phyloP scores from a whole-genome alignment of 352 stramenopile genomes.

The Globisporangium perplexum region DNA sequence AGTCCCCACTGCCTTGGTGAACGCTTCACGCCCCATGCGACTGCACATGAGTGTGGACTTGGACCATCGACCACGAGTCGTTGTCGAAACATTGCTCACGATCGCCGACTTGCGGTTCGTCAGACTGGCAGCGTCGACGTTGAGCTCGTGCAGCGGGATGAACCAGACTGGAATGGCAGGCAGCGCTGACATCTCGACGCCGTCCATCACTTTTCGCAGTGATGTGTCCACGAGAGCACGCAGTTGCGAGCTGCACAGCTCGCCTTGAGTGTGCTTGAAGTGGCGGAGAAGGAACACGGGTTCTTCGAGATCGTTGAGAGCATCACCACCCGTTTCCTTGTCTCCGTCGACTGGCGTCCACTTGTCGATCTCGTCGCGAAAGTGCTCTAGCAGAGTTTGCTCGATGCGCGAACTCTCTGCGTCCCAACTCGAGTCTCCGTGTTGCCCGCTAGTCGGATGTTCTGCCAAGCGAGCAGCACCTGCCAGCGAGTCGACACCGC shows the following conservation, averaged over 20 bases:
- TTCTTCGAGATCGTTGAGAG: background rate
- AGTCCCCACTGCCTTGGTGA: background rate
- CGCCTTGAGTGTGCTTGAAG: background rate
- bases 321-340: background rate
- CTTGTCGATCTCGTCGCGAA: background rate
- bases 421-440: background rate
- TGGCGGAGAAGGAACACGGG: background rate
- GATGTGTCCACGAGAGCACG: background rate
- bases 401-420: too few relatives aligned
- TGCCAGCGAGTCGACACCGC: background rate
- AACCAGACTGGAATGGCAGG: constrained; percentile 23
- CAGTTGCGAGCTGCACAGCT: background rate
- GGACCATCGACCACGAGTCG: constrained; percentile 21
- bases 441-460: too few relatives aligned
- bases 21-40: background rate
- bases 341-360: background rate
- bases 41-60: constrained; percentile 21
- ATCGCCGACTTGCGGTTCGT: background rate
- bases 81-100: background rate
- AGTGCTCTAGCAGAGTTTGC: background rate
- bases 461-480: too few relatives aligned
- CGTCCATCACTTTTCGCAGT: background rate
- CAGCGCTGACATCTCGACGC: background rate
- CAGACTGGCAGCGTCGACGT: constrained; percentile 53
- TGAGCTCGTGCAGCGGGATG: constrained; percentile 80